Base-by-base conservation (phyloP, 495 filamentous ascomycete genomes). In the Aspergillus sparsus region DNA sequence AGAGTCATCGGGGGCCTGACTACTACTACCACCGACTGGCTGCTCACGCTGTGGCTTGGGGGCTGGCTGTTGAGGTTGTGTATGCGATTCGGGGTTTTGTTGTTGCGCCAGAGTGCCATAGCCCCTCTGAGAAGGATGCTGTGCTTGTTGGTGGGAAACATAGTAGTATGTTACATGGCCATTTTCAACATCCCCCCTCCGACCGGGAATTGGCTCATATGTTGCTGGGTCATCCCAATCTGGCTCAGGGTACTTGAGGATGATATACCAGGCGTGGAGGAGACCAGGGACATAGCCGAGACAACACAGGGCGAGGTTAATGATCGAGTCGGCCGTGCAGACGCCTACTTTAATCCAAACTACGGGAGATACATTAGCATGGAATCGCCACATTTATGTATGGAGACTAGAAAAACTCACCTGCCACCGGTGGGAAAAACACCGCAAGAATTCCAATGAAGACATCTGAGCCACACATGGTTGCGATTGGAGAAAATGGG, bases 231-330 rank as follows among this genome's bases (percentile, higher is more conserved):
- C 73, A 56, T 79, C 76, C 12, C 73, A 71, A 52, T 80, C 72
- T 6, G 78, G 76, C 34, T 97, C 93, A 31, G 95, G 95, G 72
- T 89, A 91, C 70, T 89, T 88, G 69, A 88, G 78, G 79, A 98
- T 96, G 75, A 98, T 97, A 85, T 98, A 98, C 93, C 93, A 98
- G 69, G 94, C 83, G 75, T 98, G 94, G 7, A 98, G 74, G 27
- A 98, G 85, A 54, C 94, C 94, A 18, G 94, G 94, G 62, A 98
- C 78, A 74, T 84, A 95, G 73, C 95, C 93, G 46, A 98, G 89
- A 49, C 84, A 77, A 77, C 88, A 93, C 63, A 98, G 91, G 54
- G 91, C 88, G 73, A 98, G 84, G 79, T 98, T 98, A 81, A 98
- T 97, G 69, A 98, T 63, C 32, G 88, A 91, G 81, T 98, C 95